Conservation (phyloP, 805 yeast species). For the Teunomyces kruisii region DNA sequence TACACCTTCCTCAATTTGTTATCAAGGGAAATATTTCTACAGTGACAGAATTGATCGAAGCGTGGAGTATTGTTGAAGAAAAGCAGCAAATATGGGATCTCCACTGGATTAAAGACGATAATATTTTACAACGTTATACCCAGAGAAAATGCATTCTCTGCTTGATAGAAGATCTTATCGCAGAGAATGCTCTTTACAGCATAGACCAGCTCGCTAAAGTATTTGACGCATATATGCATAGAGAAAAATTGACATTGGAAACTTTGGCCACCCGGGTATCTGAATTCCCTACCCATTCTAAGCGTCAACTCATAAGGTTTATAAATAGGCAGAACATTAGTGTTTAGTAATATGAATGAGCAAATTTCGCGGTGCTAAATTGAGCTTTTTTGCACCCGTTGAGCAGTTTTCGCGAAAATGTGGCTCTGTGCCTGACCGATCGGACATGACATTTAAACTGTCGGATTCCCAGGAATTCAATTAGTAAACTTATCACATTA, state of each 20-base stretch:
- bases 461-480: background rate
- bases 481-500: background rate
- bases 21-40: slow-evolving; percentile 1
- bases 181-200: background rate
- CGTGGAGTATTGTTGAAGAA: background rate
- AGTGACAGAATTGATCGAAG: slow-evolving; percentile 1
- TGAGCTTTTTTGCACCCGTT: background rate
- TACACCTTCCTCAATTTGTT: background rate
- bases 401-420: background rate
- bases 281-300: slow-evolving; percentile 2
- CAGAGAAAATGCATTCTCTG: background rate
- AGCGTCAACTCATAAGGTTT: background rate
- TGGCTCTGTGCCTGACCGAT: background rate
- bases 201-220: background rate
- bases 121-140: background rate
- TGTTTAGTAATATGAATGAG: background rate
- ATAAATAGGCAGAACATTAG: background rate
- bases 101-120: slow-evolving; percentile 1
- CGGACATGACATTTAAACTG: background rate
- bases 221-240: background rate
- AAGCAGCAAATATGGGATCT: slow-evolving; percentile 1
- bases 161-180: slow-evolving; percentile 1
- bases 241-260: slow-evolving; percentile 2
- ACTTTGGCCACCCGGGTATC: background rate
- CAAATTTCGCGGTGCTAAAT: background rate